Percentiles rank a stretch among this genome's conserved stretches.
phyloP scores from a whole-genome alignment of 2,329 filamentous ascomycete genomes.

The Fusarium azukiicola region DNA sequence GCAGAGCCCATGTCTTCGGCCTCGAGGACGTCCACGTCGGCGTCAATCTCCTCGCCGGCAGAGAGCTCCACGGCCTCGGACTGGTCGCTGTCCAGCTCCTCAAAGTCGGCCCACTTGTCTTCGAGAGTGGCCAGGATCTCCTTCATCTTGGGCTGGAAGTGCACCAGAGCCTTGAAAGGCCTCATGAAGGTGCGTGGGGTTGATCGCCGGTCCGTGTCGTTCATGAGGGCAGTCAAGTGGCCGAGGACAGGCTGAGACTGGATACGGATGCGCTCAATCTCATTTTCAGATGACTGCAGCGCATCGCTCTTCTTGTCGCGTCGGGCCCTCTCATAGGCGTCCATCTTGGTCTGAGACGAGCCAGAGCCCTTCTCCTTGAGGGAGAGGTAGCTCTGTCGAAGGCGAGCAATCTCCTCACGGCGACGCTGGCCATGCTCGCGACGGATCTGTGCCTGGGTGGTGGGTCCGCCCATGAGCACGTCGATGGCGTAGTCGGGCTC shows the following conservation, averaged over 20 bases:
- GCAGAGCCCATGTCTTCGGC: conserved; percentile 4
- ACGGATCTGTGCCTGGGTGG: conserved; percentile 63
- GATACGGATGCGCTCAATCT: conserved; percentile 64
- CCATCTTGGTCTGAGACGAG: conserved; percentile 27
- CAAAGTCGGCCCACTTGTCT: conserved; percentile 65
- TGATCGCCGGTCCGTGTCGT: conserved; percentile 60
- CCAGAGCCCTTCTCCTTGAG: conserved; percentile 18
- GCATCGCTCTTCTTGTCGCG: conserved; percentile 53
- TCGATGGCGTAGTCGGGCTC: conserved; percentile 65
- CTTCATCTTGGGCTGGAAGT: conserved; percentile 66
- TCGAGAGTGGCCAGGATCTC: conserved; percentile 63
- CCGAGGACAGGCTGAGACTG: conserved; percentile 66
- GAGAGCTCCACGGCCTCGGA: conserved; percentile 49
- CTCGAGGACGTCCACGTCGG: conserved; percentile 49
- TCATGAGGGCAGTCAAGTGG: conserved; percentile 62
- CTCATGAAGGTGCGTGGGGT: conserved; percentile 65
- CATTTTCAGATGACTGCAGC: conserved; percentile 44
- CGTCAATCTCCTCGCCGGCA: conserved; percentile 52
- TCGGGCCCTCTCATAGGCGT: conserved; percentile 45
- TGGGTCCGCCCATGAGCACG: conserved; percentile 61
- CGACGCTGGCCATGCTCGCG: conserved; percentile 62
- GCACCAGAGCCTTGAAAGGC: conserved; percentile 65
- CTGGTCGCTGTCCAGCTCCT: conserved; percentile 54
- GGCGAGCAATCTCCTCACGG: conserved; percentile 61
- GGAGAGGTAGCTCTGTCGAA: conserved; percentile 57